Conservation (phyloP, 345 rosid genomes). For the Clausena lansium region DNA sequence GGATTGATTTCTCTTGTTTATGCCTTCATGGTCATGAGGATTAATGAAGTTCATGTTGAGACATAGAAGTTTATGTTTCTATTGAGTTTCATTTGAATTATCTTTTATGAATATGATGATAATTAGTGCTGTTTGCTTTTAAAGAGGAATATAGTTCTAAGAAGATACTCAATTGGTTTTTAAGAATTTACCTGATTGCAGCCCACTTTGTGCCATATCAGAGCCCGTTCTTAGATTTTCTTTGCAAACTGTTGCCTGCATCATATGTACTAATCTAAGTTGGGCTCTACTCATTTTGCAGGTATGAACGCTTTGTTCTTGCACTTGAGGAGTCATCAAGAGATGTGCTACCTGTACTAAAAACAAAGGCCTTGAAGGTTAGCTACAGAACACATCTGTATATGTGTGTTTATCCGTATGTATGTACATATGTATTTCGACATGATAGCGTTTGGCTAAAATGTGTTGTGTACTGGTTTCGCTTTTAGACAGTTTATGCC, state of each 20-base stretch:
- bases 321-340: slow-evolving; percentile 95
- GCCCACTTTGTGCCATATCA: not conserved
- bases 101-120: not conserved
- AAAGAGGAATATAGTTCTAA: not conserved
- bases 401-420: not conserved
- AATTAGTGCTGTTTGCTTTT: not conserved
- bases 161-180: not conserved
- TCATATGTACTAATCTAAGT: not conserved
- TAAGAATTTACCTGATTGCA: not conserved
- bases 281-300: slow-evolving; percentile 17
- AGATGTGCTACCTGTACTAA: slow-evolving; percentile 78
- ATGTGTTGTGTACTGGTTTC: not conserved
- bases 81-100: not conserved
- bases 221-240: not conserved
- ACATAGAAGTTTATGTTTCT: not conserved
- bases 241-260: not conserved
- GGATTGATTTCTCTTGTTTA: not conserved
- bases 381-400: not conserved
- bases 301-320: slow-evolving; percentile 80
- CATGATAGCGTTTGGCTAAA: not conserved
- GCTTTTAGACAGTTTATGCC: slow-evolving; percentile 66
- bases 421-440: not conserved
- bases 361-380: slow-evolving; percentile 92
- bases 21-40: not conserved
- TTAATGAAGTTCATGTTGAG: not conserved